Percentiles rank a stretch among this genome's conserved stretches.
These are phyloP conservation scores for Nicotiana attenuata DNA, from an alignment of 257 asterid species.

Conservation along the genomic window DNA sequence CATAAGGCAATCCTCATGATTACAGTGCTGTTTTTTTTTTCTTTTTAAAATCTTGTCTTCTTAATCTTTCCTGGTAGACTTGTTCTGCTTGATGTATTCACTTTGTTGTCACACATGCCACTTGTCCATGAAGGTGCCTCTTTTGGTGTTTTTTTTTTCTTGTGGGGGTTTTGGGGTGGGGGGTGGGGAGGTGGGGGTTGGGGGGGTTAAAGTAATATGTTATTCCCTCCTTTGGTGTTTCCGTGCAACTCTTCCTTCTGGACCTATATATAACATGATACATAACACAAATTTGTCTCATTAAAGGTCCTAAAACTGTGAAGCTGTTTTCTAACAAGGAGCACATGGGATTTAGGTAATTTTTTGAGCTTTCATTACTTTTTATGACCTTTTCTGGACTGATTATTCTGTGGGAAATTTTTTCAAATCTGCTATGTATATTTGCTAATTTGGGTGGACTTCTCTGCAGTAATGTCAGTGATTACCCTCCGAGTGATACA, in stretches of 20 bases:
- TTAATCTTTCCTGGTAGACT: background rate
- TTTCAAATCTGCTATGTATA: background rate
- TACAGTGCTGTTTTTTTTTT: background rate
- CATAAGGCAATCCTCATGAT: background rate
- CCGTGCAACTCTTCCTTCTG: background rate
- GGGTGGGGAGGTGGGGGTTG: no score
- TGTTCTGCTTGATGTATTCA: background rate
- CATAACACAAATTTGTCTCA: background rate
- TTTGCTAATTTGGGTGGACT: background rate
- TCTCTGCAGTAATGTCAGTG: slow-evolving; percentile 62
- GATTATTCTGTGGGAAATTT: background rate
- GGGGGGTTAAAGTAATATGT: background rate
- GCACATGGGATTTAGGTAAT: slow-evolving; percentile 95
- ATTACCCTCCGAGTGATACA: slow-evolving; percentile 67
- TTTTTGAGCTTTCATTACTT: slow-evolving; percentile 11
- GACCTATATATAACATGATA: background rate
- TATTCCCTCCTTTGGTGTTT: background rate
- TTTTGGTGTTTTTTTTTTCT: background rate
- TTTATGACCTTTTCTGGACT: slow-evolving; percentile 4
- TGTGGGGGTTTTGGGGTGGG: no score
- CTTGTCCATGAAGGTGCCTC: background rate
- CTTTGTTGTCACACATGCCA: background rate
- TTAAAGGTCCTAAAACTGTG: slow-evolving; percentile 70
- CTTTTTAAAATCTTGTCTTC: background rate
- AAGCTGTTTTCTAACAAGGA: slow-evolving; percentile 76